phyloP scores from a whole-genome alignment of 192 early-diverging fungal genomes.

The Coemansia sp. region DNA sequence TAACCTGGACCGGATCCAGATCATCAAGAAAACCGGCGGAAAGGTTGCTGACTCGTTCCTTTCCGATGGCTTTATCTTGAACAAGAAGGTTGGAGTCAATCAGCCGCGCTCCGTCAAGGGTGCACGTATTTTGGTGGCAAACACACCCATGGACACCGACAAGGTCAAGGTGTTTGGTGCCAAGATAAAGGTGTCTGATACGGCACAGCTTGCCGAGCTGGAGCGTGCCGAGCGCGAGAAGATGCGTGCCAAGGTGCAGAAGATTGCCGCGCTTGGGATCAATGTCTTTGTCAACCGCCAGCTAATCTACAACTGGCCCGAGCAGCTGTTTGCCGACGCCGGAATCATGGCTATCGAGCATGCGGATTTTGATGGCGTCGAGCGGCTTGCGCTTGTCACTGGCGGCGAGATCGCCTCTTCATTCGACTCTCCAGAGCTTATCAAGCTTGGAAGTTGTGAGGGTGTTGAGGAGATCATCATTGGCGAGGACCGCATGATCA shows the following conservation, averaged over 20 bases:
- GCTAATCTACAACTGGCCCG: constrained; percentile 99
- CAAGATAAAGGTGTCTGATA: constrained; percentile 92
- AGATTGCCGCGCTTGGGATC: constrained; percentile 96
- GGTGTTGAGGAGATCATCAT: constrained; percentile 98
- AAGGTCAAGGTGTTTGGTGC: constrained; percentile 99
- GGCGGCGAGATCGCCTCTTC: constrained; percentile 99
- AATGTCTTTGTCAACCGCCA: constrained; percentile 99
- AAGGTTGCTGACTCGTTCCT: constrained; percentile 94
- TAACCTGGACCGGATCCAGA: constrained; percentile 98
- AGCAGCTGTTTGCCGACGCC: constrained; percentile 97
- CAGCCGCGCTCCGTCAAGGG: constrained; percentile 96
- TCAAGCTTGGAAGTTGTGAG: constrained; percentile 93
- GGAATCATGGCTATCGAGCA: constrained; percentile 98
- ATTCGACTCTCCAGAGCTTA: constrained; percentile 97
- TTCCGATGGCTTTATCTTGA: constrained; percentile 96
- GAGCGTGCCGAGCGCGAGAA: constrained; percentile 98
- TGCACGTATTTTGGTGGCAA: constrained; percentile 95
- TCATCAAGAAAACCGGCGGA: constrained; percentile 98
- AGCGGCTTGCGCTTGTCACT: constrained; percentile 94
- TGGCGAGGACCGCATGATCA: constrained; percentile 97
- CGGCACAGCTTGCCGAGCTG: constrained; percentile 96
- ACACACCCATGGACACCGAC: constrained; percentile 99
- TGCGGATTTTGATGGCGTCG: constrained; percentile 98
- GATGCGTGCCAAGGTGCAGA: constrained; percentile 98
- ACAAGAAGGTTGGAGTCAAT: constrained; percentile 99